Evolutionary conservation across 768 basidiomycete genomes (phyloP), one percentile per base, ranked within the genome.

Genomic region (Phylloporus rhodoxanthus): DNA sequence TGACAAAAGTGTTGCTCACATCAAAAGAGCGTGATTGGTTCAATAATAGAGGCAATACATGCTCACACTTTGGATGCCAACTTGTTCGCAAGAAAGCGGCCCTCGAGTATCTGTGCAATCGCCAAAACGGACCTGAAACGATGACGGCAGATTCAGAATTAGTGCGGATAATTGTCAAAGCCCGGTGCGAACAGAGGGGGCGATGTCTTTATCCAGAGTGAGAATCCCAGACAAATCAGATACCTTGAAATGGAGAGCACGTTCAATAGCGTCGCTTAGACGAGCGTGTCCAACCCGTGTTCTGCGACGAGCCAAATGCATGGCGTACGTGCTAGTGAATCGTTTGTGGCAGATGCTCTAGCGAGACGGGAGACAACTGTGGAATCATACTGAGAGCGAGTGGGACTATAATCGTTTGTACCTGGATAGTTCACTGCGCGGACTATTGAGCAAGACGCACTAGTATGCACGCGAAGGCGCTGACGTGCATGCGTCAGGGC

Each of bases 381-480:
- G 41, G 0, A n/a, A 52, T 58, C 0, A 69, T 83, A 23, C 37
- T 60, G 0, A 51, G 1, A 69, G 75, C 50, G 43, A 45, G 0
- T 70, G 66, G 11, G 82, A 83, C 44, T 48, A 60, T 8, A 57
- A 57, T 11, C 80, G 86, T 5, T 55, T 67, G 1, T 37, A 54
- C 6, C 67, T 67, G 43, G 73, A 78, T 0, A 77, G 74, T 36
- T 64, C 82, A 14, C 69, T 67, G 21, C 59, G 64, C 29, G 71
- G 85, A 39, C 70, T n/a, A n/a, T 75, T 32, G 70, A 70, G 14
- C 68, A 84, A 84, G 66, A 84, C 82, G 2, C 72, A 74, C 6
- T 81, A 83, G 58, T 71, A 70, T 3, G 69, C 73, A 46, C 78
- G 85, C 0, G 84, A 89, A 59, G 71, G 76, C 2, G 72, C 72